Evolutionary conservation across 306 rosid species (phyloP).

Genomic region (Dryas drummondii): DNA sequence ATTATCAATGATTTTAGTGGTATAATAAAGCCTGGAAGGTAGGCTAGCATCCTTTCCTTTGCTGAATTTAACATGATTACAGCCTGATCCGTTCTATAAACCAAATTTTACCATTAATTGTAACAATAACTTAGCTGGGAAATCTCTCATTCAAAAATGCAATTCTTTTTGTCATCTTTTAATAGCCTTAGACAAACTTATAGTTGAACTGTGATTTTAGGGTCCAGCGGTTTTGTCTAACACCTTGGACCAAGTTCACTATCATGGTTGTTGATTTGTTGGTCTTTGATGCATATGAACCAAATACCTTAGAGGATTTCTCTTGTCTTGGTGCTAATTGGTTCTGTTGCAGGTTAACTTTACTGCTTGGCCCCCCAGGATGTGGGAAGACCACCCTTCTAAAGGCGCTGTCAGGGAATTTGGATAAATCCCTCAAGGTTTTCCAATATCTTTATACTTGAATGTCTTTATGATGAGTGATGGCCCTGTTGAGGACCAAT

Average conservation of each 20-base stretch:
- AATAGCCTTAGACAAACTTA: no score
- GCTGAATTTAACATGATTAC: neutral
- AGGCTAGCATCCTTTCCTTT: neutral
- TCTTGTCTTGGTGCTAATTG: neutral
- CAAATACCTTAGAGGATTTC: neutral
- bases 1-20: constrained; percentile 39
- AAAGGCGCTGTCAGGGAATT: constrained; percentile 42
- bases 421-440: constrained; percentile 43
- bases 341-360: constrained; percentile 38
- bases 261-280: neutral
- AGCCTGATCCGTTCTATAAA: no score
- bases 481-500: no score
- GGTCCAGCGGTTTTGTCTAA: no score
- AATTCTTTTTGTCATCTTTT: no score
- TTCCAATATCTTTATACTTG: neutral
- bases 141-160: no score
- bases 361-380: constrained; percentile 55
- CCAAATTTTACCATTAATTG: no score
- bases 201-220: no score
- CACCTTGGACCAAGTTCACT: neutral
- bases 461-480: neutral
- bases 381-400: constrained; percentile 48
- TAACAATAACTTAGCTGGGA: no score
- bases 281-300: neutral
- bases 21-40: constrained; percentile 52